Evolutionary conservation across 2,329 filamentous ascomycete genomes (phyloP), one percentile per base, ranked within the genome.

Genomic region (Drechslera avenae): DNA sequence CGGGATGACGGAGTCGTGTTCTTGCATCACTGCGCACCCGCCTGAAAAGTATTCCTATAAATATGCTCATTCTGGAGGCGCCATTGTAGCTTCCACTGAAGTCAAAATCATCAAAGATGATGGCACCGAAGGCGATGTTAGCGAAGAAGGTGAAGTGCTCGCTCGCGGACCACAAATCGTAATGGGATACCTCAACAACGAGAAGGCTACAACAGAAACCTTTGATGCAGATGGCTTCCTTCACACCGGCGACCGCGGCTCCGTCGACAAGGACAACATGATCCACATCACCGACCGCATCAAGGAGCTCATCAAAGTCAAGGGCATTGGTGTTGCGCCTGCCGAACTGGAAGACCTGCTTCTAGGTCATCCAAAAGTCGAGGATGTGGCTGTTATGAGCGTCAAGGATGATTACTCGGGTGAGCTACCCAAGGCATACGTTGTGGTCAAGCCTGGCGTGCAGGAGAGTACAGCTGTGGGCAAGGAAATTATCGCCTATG

Each of bases 221-320:
- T 80, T 78, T 36, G 77, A 78, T 39, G 47, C 53, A 4, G 77
- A 81, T 1, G 80, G 80, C 1, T 84, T 76, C 65, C 63, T 84
- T 40, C 81, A 85, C 50, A 88, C 85, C 0, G 85, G 77, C 0
- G 82, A 85, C 46, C 77, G 81, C 34, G 85, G 83, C 2, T 66
- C 73, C 5, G 79, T 87, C 12, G 81, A 85, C 44, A 63, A 69
- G 0, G 78, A 85, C 50, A 83, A 82, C 0, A 75, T 84, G 56
- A 73, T 87, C 8, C 78, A 79, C 21, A 84, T 86, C 47, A 76
- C 78, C 1, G 84, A 87, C 60, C 78, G 84, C 0, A 83, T 87
- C 66, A 88, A 88, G 72, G 85, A 87, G 68, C 81, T 87, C 77
- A 85, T 87, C 69, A 87, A 87, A 64, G 84, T 87, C 8, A 86